These are phyloP conservation scores for Paramecium octaurelia DNA, from an alignment of 73 alveolate genomes.

Conservation along the genomic window DNA sequence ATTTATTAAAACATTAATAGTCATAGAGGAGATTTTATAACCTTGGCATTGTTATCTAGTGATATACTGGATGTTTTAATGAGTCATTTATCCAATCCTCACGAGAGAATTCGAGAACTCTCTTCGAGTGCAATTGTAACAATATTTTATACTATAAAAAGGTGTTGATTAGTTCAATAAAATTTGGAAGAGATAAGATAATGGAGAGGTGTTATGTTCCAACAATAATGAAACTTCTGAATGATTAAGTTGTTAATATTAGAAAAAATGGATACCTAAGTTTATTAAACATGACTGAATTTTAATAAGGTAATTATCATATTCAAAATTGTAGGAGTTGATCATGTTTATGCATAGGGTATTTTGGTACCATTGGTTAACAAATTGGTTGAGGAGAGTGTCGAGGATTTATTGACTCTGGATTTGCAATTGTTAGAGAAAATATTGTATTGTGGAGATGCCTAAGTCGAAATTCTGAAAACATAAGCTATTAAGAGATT, in stretches of 20 bases:
- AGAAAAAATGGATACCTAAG: constrained; percentile 52
- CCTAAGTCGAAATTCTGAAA: constrained; percentile 36
- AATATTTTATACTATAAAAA: not conserved
- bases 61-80: constrained; percentile 51
- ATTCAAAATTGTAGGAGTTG: not conserved
- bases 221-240: constrained; percentile 37
- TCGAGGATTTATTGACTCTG: constrained; percentile 28
- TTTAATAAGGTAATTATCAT: constrained; percentile 43
- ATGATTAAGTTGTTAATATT: constrained; percentile 14
- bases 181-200: constrained; percentile 61
- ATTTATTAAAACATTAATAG: not conserved
- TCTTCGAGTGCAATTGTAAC: constrained; percentile 60
- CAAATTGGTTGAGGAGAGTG: constrained; percentile 57
- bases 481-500: constrained; percentile 51
- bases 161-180: constrained; percentile 54
- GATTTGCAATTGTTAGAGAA: constrained; percentile 20
- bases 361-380: constrained; percentile 44
- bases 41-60: constrained; percentile 51
- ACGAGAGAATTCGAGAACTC: constrained; percentile 51
- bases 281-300: constrained; percentile 50
- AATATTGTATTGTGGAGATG: constrained; percentile 58
- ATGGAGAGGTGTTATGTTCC: constrained; percentile 43
- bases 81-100: constrained; percentile 37
- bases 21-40: constrained; percentile 59
- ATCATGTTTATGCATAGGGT: constrained; percentile 36